These are phyloP conservation scores for Carnegiea gigantea DNA, from an alignment of 179 eudicot genomes.

Conservation along the genomic window DNA sequence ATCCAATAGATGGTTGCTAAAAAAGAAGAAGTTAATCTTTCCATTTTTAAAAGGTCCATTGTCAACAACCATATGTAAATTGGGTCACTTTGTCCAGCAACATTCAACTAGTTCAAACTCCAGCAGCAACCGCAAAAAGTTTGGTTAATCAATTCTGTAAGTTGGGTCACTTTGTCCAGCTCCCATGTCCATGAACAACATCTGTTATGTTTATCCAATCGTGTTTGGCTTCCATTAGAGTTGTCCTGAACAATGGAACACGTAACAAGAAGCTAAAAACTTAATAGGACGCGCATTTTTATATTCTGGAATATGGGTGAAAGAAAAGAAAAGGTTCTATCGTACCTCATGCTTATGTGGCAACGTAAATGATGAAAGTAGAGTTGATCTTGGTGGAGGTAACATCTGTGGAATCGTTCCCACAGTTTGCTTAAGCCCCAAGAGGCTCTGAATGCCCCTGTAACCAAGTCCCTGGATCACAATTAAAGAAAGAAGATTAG, in stretches of 20 bases:
- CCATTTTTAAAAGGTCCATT: background rate
- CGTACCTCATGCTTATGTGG: slow-evolving; percentile 68
- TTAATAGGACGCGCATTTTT: background rate
- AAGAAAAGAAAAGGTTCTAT: slow-evolving; percentile 8
- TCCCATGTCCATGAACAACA: background rate
- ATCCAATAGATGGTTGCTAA: background rate
- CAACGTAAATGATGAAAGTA: slow-evolving; percentile 52
- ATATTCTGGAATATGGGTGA: background rate
- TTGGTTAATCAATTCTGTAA: background rate
- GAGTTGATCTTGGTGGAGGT: slow-evolving; percentile 68
- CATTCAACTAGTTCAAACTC: background rate
- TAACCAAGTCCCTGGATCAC: slow-evolving; percentile 56
- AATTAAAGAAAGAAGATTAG: background rate
- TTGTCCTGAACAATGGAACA: background rate
- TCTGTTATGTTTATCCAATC: background rate
- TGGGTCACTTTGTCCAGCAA: background rate
- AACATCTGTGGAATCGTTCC: slow-evolving; percentile 66
- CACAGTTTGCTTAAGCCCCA: slow-evolving; percentile 62
- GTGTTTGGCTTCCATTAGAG: background rate
- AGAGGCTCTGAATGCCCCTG: slow-evolving; percentile 65
- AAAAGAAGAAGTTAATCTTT: background rate
- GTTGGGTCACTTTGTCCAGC: too few relatives aligned
- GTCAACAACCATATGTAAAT: background rate
- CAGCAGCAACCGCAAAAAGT: background rate
- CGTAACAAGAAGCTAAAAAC: background rate